Conservation (phyloP, 257 asterid genomes). For the Echites panduratus region DNA sequence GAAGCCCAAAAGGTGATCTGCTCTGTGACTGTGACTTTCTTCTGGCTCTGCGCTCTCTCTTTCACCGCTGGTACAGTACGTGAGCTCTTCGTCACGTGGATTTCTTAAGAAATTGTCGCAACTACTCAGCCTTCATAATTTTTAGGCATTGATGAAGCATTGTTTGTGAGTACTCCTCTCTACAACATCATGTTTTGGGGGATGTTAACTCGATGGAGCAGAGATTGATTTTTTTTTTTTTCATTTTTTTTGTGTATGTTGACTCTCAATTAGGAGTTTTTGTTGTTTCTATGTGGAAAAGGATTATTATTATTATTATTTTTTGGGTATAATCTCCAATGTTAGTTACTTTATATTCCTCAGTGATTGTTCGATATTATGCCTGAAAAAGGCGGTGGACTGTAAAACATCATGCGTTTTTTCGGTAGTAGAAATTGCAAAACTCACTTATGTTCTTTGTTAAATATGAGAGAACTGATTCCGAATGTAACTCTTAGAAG, state of each 20-base stretch:
- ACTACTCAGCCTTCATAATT: neutral
- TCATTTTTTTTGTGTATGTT: too few relatives aligned
- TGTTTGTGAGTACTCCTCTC: neutral
- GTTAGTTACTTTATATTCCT: neutral
- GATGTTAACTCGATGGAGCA: neutral
- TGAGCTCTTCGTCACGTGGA: neutral
- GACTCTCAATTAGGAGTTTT: neutral
- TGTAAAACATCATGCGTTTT: neutral
- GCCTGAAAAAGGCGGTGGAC: neutral
- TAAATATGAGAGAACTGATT: neutral
- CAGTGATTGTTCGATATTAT: neutral
- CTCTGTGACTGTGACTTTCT: neutral
- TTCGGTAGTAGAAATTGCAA: neutral
- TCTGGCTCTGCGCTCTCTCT: neutral
- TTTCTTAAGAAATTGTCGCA: neutral
- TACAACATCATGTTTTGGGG: neutral
- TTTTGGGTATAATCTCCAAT: neutral
- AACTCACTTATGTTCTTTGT: neutral
- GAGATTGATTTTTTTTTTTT: too few relatives aligned
- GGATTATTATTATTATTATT: too few relatives aligned
- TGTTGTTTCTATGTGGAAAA: neutral
- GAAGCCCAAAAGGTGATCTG: neutral
- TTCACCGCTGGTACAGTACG: neutral
- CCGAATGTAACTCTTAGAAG: neutral
- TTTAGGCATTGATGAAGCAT: neutral